Conservation (phyloP, 2,329 filamentous ascomycete species). For the Fusarium sp. region DNA sequence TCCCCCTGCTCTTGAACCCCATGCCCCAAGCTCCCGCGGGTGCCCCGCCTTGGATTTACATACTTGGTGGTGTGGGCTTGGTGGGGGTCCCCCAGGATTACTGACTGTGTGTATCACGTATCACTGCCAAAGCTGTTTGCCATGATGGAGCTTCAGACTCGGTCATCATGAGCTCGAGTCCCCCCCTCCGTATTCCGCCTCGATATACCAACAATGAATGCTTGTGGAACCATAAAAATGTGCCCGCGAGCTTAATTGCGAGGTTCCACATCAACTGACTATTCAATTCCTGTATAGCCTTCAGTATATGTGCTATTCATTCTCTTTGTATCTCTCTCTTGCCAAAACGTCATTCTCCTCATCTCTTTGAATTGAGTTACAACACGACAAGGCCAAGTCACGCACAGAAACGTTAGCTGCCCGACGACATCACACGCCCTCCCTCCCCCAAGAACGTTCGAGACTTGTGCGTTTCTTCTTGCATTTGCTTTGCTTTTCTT, state of each 20-base stretch:
- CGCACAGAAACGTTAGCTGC: not conserved
- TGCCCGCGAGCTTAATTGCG: slow-evolving; percentile 28
- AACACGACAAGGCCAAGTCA: slow-evolving; percentile 10
- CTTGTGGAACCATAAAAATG: slow-evolving; percentile 14
- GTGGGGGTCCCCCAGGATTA: slow-evolving; percentile 33
- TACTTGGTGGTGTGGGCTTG: slow-evolving; percentile 27
- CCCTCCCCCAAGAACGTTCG: slow-evolving; percentile 17
- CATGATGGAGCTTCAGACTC: slow-evolving; percentile 32
- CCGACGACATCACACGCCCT: slow-evolving; percentile 22
- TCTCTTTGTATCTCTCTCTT: not conserved
- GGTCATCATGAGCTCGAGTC: slow-evolving; percentile 31
- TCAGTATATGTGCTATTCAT: slow-evolving; percentile 1
- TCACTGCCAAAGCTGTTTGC: slow-evolving; percentile 25
- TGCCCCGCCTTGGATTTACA: slow-evolving; percentile 32
- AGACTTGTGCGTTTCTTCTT: slow-evolving; percentile 10
- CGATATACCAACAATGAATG: not conserved
- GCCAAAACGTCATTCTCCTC: slow-evolving; percentile 16
- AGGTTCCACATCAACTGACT: slow-evolving; percentile 22
- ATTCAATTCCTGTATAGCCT: slow-evolving; percentile 3
- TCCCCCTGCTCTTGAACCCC: slow-evolving; percentile 17
- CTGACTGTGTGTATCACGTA: not conserved
- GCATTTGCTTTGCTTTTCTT: slow-evolving; percentile 3
- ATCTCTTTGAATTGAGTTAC: slow-evolving; percentile 13
- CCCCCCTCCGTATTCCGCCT: not conserved
- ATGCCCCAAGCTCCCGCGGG: slow-evolving; percentile 16